Percentiles rank a stretch among this genome's conserved stretches.
Evolutionary conservation across 345 rosid genomes (phyloP).

Genomic region (Eucalyptus tenuipes): DNA sequence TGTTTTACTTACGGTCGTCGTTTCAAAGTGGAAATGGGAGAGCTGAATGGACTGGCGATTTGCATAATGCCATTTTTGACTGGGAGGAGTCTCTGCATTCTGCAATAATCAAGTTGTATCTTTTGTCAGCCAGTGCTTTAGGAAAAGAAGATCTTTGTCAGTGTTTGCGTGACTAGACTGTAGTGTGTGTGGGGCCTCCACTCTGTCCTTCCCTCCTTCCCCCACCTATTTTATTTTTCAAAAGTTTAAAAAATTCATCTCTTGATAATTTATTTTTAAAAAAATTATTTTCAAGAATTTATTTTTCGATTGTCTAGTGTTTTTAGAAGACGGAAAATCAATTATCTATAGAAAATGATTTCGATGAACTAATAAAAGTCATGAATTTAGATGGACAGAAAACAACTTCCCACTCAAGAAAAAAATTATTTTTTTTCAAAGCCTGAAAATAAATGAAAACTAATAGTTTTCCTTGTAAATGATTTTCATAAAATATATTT

Average conservation of each 20-base stretch:
- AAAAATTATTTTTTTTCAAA: too few relatives aligned
- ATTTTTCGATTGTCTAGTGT: rapidly evolving
- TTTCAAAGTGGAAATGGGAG: background rate
- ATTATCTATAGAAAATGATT: background rate
- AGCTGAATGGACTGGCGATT: background rate
- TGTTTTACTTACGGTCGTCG: background rate
- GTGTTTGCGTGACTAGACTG: background rate
- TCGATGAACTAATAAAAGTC: background rate
- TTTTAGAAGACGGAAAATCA: background rate
- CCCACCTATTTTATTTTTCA: background rate
- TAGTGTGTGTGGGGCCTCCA: background rate
- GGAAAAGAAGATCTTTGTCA: background rate
- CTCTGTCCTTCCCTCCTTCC: background rate
- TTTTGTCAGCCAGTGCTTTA: background rate
- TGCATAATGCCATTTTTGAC: background rate
- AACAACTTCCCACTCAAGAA: background rate
- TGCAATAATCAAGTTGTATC: background rate
- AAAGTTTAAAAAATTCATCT: background rate
- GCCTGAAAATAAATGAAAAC: too few relatives aligned
- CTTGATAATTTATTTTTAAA: too few relatives aligned
- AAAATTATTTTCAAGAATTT: background rate
- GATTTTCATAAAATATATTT: background rate
- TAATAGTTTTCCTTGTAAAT: background rate
- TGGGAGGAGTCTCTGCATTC: background rate
- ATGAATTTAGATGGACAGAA: too few relatives aligned